Base-by-base conservation (phyloP, 192 early-diverging fungal species). In the Jimgerdemannia lactiflua region DNA sequence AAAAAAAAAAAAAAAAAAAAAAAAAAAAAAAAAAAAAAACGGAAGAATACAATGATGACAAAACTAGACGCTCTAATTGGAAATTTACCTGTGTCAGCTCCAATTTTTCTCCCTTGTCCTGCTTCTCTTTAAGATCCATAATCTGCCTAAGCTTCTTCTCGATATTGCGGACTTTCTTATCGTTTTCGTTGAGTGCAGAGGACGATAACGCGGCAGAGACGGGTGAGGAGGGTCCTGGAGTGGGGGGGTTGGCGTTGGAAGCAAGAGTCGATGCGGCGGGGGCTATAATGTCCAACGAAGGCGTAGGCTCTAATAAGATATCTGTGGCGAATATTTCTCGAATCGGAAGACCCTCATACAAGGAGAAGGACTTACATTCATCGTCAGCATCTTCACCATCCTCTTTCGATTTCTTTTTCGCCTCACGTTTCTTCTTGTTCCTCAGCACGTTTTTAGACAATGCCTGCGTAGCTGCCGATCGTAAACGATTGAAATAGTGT, bases 141-240 rank as follows among this genome's bases (percentile, higher is more conserved):
- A 99, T 98, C 83, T 95, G 93, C 75, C 91, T 91, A 67, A 98
- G 78, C 83, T 98, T 99, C 86, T 98, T 99, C 70, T 94, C 91
- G 19, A 98, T 80, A 42, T 85, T 88, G 67, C 95, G 91, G 73
- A 96, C 86, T 80, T 93, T 94, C 87, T 98, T 99, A 70, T 96
- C 90, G 18, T 87, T 85, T 69, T 96, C 96, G 6, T 90, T 75
- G 40, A 76, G 84, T 67, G 75, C 82, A 8, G 73, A 73, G n/a
- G 83, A 39, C 19, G 67, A 19, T 20, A 68, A 9, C 8, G 67
- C 18, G 67, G 19, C 67, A 20, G 40, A 9, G 40, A 39, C 40
- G 2, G 67, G 9, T 6, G 67, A 18, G 19, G 40, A 39, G 9
- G 19, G 9, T 20, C 9, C 9, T 68, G 67, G 6, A 18, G 67